phyloP scores from a whole-genome alignment of 495 filamentous ascomycete species.

The Trichoderma gamsii region DNA sequence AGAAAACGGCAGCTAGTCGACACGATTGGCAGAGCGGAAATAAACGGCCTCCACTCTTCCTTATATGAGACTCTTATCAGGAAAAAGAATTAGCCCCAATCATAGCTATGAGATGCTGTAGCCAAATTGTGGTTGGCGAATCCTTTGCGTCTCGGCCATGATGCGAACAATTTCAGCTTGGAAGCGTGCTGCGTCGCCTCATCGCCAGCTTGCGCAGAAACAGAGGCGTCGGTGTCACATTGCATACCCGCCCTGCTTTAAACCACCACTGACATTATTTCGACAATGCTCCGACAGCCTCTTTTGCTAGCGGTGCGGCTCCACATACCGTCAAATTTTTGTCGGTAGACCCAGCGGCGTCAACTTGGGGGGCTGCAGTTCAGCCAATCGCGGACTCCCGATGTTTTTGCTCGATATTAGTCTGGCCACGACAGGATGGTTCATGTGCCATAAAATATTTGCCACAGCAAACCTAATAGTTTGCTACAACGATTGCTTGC shows the following conservation, averaged over 20 bases:
- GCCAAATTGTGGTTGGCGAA: background rate
- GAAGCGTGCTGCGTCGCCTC: background rate
- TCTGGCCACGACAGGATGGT: background rate
- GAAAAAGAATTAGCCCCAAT: background rate
- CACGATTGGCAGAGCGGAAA: constrained; percentile 6
- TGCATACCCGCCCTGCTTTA: too few species aligned
- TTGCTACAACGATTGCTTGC: background rate
- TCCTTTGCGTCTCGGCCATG: background rate
- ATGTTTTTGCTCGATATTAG: background rate
- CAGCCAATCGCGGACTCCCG: background rate
- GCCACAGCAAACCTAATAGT: constrained; percentile 1
- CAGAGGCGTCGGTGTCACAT: background rate
- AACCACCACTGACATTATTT: too few species aligned
- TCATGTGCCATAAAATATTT: background rate
- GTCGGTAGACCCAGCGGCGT: constrained; percentile 3
- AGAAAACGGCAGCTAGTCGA: background rate
- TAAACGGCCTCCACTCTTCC: background rate
- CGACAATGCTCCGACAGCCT: too few species aligned
- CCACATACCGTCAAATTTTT: constrained; percentile 5
- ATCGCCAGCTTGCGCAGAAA: background rate
- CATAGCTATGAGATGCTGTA: background rate
- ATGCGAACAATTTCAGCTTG: background rate
- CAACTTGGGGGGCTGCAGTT: background rate
- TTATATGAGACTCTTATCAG: constrained; percentile 1
- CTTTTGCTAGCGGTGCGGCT: background rate